Percentiles rank a stretch among this genome's conserved stretches.
Conservation (phyloP, 306 rosid species). For the Cicer arietinum region DNA sequence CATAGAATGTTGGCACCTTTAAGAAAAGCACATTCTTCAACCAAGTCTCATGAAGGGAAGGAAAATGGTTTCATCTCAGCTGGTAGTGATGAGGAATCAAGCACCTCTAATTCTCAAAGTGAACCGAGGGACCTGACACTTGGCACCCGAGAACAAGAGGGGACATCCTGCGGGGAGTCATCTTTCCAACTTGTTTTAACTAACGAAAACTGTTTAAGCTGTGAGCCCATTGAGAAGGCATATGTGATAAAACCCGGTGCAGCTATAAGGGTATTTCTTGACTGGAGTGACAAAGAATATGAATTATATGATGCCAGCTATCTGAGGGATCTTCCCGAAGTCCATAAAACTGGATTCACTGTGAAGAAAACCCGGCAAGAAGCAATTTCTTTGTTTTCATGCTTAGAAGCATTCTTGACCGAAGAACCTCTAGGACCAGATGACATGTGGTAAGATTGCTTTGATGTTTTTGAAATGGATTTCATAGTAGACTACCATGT, state of each 20-base stretch:
- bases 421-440: conserved; percentile 99
- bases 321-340: conserved; percentile 95
- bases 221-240: conserved; percentile 71
- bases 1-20: conserved; percentile 71
- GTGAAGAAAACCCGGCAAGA: conserved; percentile 92
- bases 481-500: conserved; percentile 34
- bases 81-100: conserved; percentile 58
- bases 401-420: conserved; percentile 95
- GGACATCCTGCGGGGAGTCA: conserved; percentile 57
- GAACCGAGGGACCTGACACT: conserved; percentile 45
- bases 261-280: conserved; percentile 63
- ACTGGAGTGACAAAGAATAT: conserved; percentile 82
- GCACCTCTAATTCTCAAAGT: conserved; percentile 48
- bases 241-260: conserved; percentile 58
- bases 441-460: conserved; percentile 88
- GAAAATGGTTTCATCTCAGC: conserved; percentile 76
- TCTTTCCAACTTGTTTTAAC: conserved; percentile 72
- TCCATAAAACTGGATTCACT: conserved; percentile 71
- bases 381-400: conserved; percentile 91
- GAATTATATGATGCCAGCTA: conserved; percentile 75
- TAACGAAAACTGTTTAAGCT: conserved; percentile 54
- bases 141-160: conserved; percentile 56
- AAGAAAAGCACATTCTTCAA: conserved; percentile 64
- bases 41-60: conserved; percentile 60
- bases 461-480: conserved; percentile 38